Percentiles rank a stretch among this genome's conserved stretches.
These are phyloP conservation scores for Plectosphaerella plurivora DNA, from an alignment of 2,329 filamentous ascomycete species.

Conservation along the genomic window DNA sequence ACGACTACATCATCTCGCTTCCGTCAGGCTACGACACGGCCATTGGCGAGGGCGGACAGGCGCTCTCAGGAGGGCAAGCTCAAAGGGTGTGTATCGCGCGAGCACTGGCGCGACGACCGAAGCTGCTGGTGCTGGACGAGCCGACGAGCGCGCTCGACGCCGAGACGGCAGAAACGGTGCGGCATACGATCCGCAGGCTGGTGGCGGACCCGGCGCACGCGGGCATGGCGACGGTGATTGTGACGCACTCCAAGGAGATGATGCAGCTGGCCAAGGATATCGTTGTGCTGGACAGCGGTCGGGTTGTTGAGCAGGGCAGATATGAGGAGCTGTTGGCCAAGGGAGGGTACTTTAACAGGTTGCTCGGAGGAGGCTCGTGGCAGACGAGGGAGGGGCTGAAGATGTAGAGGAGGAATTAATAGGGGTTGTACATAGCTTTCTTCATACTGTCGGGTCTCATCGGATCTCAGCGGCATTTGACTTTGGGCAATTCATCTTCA, in stretches of 20 bases:
- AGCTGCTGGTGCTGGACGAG: conserved; percentile 78
- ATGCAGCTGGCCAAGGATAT: conserved; percentile 75
- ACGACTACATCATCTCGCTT: conserved; percentile 72
- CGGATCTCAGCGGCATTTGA: too few species aligned
- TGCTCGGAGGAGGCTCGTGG: conserved; percentile 30
- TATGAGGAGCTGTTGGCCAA: conserved; percentile 55
- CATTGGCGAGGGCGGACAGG: conserved; percentile 71
- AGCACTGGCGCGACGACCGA: conserved; percentile 66
- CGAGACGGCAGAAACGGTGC: conserved; percentile 59
- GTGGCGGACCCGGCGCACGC: conserved; percentile 24
- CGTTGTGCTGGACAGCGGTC: conserved; percentile 64
- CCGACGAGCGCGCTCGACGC: conserved; percentile 78
- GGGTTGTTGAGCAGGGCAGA: conserved; percentile 62
- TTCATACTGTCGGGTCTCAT: not conserved
- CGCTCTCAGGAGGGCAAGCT: conserved; percentile 75
- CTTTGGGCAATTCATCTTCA: too few species aligned
- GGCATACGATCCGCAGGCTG: conserved; percentile 55
- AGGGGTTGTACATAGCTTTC: too few species aligned
- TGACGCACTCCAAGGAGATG: conserved; percentile 82
- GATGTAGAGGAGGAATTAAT: not conserved
- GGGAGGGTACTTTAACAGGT: conserved; percentile 41
- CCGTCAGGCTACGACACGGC: conserved; percentile 56
- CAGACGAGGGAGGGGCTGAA: not conserved
- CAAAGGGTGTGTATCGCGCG: conserved; percentile 79
- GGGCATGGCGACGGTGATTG: conserved; percentile 67